These are phyloP conservation scores for Aphanocladium album DNA, from an alignment of 2,329 filamentous ascomycete species.

Conservation along the genomic window DNA sequence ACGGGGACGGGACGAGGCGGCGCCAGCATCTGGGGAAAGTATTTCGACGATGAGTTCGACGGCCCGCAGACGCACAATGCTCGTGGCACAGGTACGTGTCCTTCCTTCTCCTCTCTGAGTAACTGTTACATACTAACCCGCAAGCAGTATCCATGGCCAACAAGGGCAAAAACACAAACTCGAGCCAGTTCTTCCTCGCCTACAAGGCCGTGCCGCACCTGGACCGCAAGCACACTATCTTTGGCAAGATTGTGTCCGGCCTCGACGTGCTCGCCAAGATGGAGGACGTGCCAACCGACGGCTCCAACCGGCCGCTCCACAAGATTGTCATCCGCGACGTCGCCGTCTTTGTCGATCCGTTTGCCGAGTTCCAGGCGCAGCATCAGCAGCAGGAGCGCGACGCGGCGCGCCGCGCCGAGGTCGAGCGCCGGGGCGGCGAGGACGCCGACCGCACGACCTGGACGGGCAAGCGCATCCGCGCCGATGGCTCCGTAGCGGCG, in stretches of 20 bases:
- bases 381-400: constrained; percentile 58
- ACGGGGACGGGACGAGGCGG: constrained; percentile 91
- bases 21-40: constrained; percentile 85
- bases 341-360: constrained; percentile 86
- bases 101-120: neutral
- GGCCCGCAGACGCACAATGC: constrained; percentile 79
- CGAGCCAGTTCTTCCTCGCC: constrained; percentile 88
- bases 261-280: constrained; percentile 66
- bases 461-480: constrained; percentile 86
- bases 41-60: constrained; percentile 90
- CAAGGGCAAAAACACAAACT: constrained; percentile 97
- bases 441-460: constrained; percentile 91
- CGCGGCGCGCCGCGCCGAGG: constrained; percentile 55
- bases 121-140: neutral
- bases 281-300: constrained; percentile 71
- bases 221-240: constrained; percentile 95
- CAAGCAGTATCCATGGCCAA: constrained; percentile 75
- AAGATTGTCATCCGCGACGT: constrained; percentile 80
- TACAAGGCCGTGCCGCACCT: constrained; percentile 82
- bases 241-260: constrained; percentile 78
- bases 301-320: constrained; percentile 67
- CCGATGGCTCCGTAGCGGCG: constrained; percentile 53
- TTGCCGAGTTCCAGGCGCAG: constrained; percentile 84
- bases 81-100: constrained; percentile 58
- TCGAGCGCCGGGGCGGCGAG: constrained; percentile 61